Percentiles rank a stretch among this genome's conserved stretches.
These are phyloP conservation scores for Mycosphaerella arachidis DNA, from an alignment of 2,329 filamentous ascomycete genomes.

Conservation along the genomic window DNA sequence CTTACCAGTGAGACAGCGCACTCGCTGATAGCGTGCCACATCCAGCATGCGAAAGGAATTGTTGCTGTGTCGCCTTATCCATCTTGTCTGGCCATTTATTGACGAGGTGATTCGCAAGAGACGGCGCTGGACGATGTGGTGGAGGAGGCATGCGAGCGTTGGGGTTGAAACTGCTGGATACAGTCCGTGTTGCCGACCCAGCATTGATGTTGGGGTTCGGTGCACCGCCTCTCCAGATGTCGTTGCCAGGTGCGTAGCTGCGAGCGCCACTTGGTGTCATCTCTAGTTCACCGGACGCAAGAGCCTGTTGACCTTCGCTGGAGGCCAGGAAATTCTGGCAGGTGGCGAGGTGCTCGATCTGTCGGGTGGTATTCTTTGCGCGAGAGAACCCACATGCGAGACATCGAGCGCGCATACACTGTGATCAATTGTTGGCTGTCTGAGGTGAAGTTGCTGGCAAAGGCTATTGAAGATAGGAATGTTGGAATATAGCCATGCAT, in stretches of 20 bases:
- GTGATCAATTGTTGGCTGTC: neutral
- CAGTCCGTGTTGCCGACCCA: conserved; percentile 29
- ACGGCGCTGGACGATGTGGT: conserved; percentile 33
- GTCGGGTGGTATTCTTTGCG: conserved; percentile 49
- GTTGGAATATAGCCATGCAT: neutral
- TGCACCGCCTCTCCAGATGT: conserved; percentile 43
- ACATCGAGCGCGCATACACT: conserved; percentile 49
- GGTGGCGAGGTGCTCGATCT: conserved; percentile 47
- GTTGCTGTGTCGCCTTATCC: conserved; percentile 57
- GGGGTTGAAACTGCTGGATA: conserved; percentile 29
- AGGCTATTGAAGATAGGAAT: neutral
- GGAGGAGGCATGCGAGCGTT: conserved; percentile 19
- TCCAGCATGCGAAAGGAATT: conserved; percentile 63
- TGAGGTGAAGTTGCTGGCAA: neutral
- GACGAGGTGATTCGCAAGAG: conserved; percentile 57
- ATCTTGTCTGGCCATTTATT: conserved; percentile 46
- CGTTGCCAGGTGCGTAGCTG: conserved; percentile 21
- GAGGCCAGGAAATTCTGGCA: conserved; percentile 44
- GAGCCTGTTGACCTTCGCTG: conserved; percentile 39
- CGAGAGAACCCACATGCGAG: conserved; percentile 47
- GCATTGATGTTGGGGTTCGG: conserved; percentile 48
- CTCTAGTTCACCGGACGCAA: conserved; percentile 26
- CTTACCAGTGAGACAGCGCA: conserved; percentile 55
- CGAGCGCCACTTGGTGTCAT: conserved; percentile 12
- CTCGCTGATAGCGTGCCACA: conserved; percentile 55